These are phyloP conservation scores for Pseudozyma hubeiensis DNA, from an alignment of 1,284 basidiomycete genomes.

Conservation along the genomic window DNA sequence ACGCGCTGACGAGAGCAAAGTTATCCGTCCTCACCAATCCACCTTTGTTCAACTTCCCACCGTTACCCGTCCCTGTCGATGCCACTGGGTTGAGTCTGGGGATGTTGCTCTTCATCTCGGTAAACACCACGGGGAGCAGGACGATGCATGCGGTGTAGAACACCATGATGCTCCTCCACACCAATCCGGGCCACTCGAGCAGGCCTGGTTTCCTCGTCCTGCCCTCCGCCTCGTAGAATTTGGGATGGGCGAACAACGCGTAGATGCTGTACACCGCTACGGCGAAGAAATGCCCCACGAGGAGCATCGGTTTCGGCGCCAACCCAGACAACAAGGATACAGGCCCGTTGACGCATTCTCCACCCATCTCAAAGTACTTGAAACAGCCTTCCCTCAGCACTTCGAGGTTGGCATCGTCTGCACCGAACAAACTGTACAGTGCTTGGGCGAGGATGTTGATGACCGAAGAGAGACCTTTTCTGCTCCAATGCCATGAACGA, in stretches of 20 bases:
- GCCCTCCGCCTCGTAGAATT: conserved; percentile 22
- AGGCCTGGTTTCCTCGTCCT: conserved; percentile 22
- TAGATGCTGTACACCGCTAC: conserved; percentile 94
- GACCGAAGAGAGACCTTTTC: conserved; percentile 62
- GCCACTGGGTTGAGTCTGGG: conserved; percentile 17
- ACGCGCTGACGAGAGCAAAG: conserved; percentile 39
- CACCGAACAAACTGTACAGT: conserved; percentile 66
- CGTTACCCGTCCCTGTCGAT: not conserved
- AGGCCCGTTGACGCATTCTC: conserved; percentile 87
- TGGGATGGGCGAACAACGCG: conserved; percentile 77
- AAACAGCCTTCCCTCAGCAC: conserved; percentile 93
- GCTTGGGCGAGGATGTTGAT: conserved; percentile 68
- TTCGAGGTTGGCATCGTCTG: conserved; percentile 77
- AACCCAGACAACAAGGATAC: conserved; percentile 73
- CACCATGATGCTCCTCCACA: conserved; percentile 54
- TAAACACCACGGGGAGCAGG: conserved; percentile 64
- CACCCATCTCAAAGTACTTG: conserved; percentile 95
- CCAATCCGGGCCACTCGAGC: conserved; percentile 55
- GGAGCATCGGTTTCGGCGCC: conserved; percentile 79
- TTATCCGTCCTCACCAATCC: conserved; percentile 36
- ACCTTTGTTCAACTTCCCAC: conserved; percentile 4
- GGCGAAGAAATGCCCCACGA: conserved; percentile 92
- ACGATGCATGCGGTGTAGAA: conserved; percentile 66
- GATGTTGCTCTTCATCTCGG: conserved; percentile 61
- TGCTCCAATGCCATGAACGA: conserved; percentile 65